These are phyloP conservation scores for Penicillium mononematosum DNA, from an alignment of 495 filamentous ascomycete genomes.

Conservation along the genomic window DNA sequence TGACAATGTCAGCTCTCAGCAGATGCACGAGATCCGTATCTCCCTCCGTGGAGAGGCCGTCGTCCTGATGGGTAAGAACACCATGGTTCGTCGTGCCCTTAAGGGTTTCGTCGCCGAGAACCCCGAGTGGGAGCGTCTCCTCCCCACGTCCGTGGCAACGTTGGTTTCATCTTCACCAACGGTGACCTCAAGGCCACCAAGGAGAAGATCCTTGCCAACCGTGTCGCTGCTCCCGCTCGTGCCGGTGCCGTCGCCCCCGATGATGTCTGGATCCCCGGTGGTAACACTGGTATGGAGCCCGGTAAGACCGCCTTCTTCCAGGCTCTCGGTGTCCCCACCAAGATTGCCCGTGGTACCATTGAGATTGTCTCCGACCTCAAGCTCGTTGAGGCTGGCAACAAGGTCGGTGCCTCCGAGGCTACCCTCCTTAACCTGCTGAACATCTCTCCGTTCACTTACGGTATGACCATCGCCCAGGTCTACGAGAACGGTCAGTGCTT, in stretches of 20 bases:
- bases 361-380: conserved; percentile 99
- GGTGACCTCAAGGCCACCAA: conserved; percentile 85
- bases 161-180: conserved; percentile 99
- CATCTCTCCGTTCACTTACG: conserved; percentile 99
- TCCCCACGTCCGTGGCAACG: conserved; percentile 96
- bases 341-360: conserved; percentile 99
- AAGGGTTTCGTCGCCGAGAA: conserved; percentile 88
- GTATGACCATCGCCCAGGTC: conserved; percentile 92
- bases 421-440: conserved; percentile 99
- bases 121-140: conserved; percentile 96
- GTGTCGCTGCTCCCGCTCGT: conserved; percentile 94
- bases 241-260: conserved; percentile 90
- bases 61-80: conserved; percentile 99
- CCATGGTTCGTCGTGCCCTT: conserved; percentile 97
- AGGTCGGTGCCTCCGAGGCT: conserved; percentile 98
- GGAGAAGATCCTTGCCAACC: conserved; percentile 93
- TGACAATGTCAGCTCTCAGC: conserved; percentile 97
- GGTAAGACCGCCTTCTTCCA: conserved; percentile 99
- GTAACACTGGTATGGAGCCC: conserved; percentile 99
- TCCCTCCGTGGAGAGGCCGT: conserved; percentile 84
- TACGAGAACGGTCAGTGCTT: conserved; percentile 97
- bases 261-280: conserved; percentile 90
- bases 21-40: conserved; percentile 99
- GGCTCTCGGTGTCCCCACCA: conserved; percentile 99
- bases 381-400: conserved; percentile 87